Conservation (phyloP, 371 early-diverging fungal genomes). For the Haplosporangium sp. region DNA sequence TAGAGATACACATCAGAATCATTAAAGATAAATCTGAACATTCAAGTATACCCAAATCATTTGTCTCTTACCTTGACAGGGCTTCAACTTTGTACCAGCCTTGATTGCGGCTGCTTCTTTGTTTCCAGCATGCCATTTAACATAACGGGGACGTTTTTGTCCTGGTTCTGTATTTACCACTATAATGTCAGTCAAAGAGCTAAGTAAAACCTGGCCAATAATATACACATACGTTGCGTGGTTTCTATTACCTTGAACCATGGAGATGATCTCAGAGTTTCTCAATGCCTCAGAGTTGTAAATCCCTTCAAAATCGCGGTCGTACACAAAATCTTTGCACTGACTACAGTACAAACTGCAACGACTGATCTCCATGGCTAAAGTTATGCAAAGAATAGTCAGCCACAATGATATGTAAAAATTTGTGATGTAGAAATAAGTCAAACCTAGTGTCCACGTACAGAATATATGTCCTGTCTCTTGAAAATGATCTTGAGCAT, state of each 20-base stretch:
- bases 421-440: neutral
- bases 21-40: neutral
- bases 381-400: neutral
- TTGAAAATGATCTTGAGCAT: conserved; percentile 71
- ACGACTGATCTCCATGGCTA: conserved; percentile 77
- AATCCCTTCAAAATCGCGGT: conserved; percentile 76
- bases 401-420: neutral
- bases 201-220: too few relatives aligned
- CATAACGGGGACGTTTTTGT: conserved; percentile 56
- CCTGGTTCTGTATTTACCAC: conserved; percentile 58
- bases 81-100: conserved; percentile 60
- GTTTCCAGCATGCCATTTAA: conserved; percentile 63
- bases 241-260: conserved; percentile 53
- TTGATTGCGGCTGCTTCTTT: conserved; percentile 67
- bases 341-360: conserved; percentile 77
- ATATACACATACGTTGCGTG: too few relatives aligned
- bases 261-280: conserved; percentile 69
- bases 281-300: conserved; percentile 69
- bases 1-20: neutral
- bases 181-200: neutral
- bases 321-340: conserved; percentile 91
- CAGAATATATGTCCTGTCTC: conserved; percentile 74
- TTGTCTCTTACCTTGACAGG: conserved; percentile 59
- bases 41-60: neutral
- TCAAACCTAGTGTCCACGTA: conserved; percentile 30